phyloP scores from a whole-genome alignment of 176 grass and related monocot species.

The Saccharum officinarum region DNA sequence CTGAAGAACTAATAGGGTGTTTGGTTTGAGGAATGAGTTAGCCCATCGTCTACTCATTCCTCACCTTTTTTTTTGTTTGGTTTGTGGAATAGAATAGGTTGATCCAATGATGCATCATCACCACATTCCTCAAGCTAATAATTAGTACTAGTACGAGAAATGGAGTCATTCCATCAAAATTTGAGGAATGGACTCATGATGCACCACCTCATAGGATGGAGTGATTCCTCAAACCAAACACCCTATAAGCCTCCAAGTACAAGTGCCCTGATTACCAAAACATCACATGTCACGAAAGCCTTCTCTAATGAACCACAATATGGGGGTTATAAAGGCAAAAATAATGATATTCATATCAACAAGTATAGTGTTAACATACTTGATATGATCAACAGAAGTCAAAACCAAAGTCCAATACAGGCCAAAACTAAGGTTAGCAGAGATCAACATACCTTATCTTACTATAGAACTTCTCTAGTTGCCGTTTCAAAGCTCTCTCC shows the following conservation, averaged over 20 bases:
- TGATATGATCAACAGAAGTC: not conserved
- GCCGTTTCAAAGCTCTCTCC: conserved; percentile 71
- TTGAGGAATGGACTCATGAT: too few species aligned
- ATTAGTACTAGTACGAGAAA: too few species aligned
- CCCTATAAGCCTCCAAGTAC: not conserved
- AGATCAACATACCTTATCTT: conserved; percentile 67
- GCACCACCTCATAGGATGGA: not conserved
- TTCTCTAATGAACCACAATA: not conserved
- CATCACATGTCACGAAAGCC: not conserved
- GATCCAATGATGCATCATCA: too few species aligned
- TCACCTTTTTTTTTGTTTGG: too few species aligned
- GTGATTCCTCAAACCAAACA: too few species aligned
- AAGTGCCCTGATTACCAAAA: not conserved
- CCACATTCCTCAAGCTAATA: too few species aligned
- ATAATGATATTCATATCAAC: not conserved
- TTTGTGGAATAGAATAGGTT: too few species aligned
- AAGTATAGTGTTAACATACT: not conserved
- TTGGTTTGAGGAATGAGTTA: too few species aligned
- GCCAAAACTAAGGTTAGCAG: not conserved
- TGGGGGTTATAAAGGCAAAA: not conserved
- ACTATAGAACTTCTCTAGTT: conserved; percentile 69
- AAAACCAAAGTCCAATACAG: not conserved
- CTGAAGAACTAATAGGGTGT: not conserved
- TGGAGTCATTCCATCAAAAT: too few species aligned
- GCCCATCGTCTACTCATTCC: too few species aligned